Evolutionary conservation across 2,329 filamentous ascomycete genomes (phyloP).

Genomic region (Fusarium buxicola): DNA sequence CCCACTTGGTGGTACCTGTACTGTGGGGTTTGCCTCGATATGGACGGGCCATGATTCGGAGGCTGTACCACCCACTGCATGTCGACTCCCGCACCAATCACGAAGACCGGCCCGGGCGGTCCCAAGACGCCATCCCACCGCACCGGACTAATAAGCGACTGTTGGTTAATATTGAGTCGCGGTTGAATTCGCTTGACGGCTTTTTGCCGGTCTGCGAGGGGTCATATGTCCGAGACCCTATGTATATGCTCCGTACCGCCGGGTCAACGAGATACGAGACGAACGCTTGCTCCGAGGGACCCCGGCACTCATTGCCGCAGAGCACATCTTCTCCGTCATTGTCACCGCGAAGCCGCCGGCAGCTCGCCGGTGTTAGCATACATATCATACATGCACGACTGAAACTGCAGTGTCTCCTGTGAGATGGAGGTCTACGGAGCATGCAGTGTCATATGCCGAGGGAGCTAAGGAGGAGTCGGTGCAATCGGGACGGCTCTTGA

Average conservation of each 20-base stretch:
- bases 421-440: constrained; percentile 1
- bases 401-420: constrained; percentile 14
- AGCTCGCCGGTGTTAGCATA: constrained; percentile 35
- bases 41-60: constrained; percentile 35
- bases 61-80: constrained; percentile 42
- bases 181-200: constrained; percentile 30
- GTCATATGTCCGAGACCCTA: constrained; percentile 29
- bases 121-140: constrained; percentile 41
- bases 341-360: constrained; percentile 20
- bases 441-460: constrained; percentile 38
- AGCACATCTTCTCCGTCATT: constrained; percentile 7
- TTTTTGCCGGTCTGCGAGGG: constrained; percentile 35
- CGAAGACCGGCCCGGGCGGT: constrained; percentile 21
- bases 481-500: constrained; percentile 38
- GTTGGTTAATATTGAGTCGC: constrained; percentile 36
- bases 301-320: constrained; percentile 29
- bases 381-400: constrained; percentile 28
- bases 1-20: constrained; percentile 33
- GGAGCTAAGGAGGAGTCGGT: constrained; percentile 34
- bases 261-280: constrained; percentile 8
- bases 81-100: constrained; percentile 49
- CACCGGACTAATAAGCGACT: constrained; percentile 36
- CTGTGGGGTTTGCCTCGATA: constrained; percentile 45
- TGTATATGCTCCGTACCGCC: constrained; percentile 6
- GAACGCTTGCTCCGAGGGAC: constrained; percentile 17